These are phyloP conservation scores for Juglanconis oblonga DNA, from an alignment of 2,329 filamentous ascomycete species.

Conservation along the genomic window DNA sequence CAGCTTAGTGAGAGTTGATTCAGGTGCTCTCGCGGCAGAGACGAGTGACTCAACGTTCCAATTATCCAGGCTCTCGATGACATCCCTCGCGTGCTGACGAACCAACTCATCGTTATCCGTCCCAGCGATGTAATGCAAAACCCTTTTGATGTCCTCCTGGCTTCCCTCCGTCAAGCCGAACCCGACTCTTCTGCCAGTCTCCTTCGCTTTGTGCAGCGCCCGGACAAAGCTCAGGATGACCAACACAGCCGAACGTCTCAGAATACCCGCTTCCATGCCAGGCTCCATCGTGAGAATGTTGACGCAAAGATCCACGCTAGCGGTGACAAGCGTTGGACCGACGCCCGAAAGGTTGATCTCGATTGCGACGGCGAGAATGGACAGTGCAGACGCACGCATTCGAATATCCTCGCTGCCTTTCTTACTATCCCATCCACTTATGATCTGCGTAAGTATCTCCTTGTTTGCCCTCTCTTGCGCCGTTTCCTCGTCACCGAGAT, in stretches of 20 bases:
- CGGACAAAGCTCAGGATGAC: slow-evolving; percentile 60
- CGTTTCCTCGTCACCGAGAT: slow-evolving; percentile 43
- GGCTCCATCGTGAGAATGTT: slow-evolving; percentile 62
- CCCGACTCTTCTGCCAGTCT: slow-evolving; percentile 42
- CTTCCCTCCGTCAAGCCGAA: slow-evolving; percentile 55
- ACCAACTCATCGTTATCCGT: slow-evolving; percentile 70
- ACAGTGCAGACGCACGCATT: slow-evolving; percentile 66
- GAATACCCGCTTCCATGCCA: slow-evolving; percentile 57
- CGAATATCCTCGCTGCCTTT: slow-evolving; percentile 66
- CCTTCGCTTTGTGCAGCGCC: slow-evolving; percentile 53
- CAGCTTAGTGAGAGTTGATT: slow-evolving; percentile 29
- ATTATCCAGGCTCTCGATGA: slow-evolving; percentile 63
- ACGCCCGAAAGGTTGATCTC: slow-evolving; percentile 60
- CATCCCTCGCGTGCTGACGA: slow-evolving; percentile 62
- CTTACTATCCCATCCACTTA: slow-evolving; percentile 66
- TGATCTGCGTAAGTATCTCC: slow-evolving; percentile 55
- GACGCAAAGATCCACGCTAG: slow-evolving; percentile 60
- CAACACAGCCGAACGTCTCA: slow-evolving; percentile 65
- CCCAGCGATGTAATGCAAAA: slow-evolving; percentile 60
- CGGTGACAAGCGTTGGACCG: slow-evolving; percentile 49
- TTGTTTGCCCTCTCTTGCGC: slow-evolving; percentile 43
- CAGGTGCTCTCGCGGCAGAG: slow-evolving; percentile 11
- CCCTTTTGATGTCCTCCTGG: slow-evolving; percentile 58
- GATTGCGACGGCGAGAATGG: slow-evolving; percentile 58
- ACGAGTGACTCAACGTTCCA: slow-evolving; percentile 46